Conservation (phyloP, 1,139 yeast species). For the Torulaspora globosa region DNA sequence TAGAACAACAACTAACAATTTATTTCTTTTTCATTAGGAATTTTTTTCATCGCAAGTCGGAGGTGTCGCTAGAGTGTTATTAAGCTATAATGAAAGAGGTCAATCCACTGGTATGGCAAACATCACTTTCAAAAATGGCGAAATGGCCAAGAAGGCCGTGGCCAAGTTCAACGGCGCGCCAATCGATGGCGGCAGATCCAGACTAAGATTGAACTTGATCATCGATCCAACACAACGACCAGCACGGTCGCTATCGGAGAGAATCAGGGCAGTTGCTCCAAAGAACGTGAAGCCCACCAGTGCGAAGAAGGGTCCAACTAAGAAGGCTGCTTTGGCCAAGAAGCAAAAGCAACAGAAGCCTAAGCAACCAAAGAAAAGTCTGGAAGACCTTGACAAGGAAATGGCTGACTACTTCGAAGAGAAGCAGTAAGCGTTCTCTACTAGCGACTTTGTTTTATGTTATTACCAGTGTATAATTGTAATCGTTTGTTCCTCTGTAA, state of each 20-base stretch:
- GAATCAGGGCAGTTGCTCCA: conserved; percentile 35
- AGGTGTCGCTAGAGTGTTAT: conserved; percentile 65
- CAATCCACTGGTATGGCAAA: conserved; percentile 91
- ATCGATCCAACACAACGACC: conserved; percentile 82
- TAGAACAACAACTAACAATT: conserved; percentile 20
- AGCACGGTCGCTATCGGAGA: conserved; percentile 48
- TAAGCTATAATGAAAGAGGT: conserved; percentile 84
- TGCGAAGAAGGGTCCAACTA: conserved; percentile 36
- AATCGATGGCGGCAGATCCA: conserved; percentile 79
- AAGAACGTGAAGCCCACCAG: conserved; percentile 24
- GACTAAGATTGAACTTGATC: conserved; percentile 77
- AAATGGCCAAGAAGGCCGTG: conserved; percentile 72
- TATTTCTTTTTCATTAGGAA: conserved; percentile 53
- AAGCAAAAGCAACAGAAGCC: conserved; percentile 40
- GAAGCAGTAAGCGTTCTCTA: conserved; percentile 7
- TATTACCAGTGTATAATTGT: conserved; percentile 6
- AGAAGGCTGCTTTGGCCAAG: conserved; percentile 38
- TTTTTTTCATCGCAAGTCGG: conserved; percentile 88
- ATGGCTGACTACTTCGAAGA: conserved; percentile 76
- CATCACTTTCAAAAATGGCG: conserved; percentile 63
- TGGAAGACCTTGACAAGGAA: conserved; percentile 89
- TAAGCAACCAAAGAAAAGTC: conserved; percentile 62
- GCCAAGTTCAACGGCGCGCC: conserved; percentile 88
- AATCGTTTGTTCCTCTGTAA: conserved; percentile 1
- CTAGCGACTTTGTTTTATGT: not conserved